Conservation (phyloP, 441 rosid species). For the Rhodomyrtus psidioides region DNA sequence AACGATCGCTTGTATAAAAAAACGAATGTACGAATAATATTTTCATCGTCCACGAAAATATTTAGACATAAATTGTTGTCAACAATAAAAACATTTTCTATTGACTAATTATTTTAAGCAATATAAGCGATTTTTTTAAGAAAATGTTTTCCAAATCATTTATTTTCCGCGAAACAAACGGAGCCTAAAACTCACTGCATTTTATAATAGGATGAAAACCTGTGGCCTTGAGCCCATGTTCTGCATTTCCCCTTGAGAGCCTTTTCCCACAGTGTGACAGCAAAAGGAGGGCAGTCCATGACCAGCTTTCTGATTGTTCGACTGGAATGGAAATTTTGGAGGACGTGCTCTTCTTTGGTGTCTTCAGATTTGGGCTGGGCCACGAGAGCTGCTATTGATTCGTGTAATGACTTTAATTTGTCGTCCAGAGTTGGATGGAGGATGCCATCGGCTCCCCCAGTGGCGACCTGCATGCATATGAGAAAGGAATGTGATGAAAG, state of each 20-base stretch:
- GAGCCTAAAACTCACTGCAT: too few relatives aligned
- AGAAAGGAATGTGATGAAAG: background rate
- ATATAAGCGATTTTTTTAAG: too few relatives aligned
- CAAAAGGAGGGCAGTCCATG: constrained; percentile 61
- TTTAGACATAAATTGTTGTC: too few relatives aligned
- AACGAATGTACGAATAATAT: too few relatives aligned
- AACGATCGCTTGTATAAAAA: too few relatives aligned
- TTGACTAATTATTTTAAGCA: too few relatives aligned
- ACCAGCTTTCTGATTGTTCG: constrained; percentile 76
- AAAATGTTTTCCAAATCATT: too few relatives aligned
- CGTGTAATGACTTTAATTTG: constrained; percentile 52
- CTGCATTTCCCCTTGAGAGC: constrained; percentile 68
- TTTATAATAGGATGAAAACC: constrained; percentile 24
- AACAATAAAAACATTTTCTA: too few relatives aligned
- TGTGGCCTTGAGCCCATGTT: constrained; percentile 81
- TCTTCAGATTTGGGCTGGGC: constrained; percentile 53
- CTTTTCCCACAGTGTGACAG: constrained; percentile 61
- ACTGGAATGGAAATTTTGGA: constrained; percentile 84
- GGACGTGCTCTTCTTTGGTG: constrained; percentile 49
- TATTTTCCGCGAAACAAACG: too few relatives aligned
- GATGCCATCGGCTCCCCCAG: constrained; percentile 63
- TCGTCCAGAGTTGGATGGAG: constrained; percentile 56
- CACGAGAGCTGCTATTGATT: constrained; percentile 62
- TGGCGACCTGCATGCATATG: constrained; percentile 43
- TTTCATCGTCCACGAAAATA: too few relatives aligned